Conservation (phyloP, 768 basidiomycete species). For the Epithele typhae region DNA sequence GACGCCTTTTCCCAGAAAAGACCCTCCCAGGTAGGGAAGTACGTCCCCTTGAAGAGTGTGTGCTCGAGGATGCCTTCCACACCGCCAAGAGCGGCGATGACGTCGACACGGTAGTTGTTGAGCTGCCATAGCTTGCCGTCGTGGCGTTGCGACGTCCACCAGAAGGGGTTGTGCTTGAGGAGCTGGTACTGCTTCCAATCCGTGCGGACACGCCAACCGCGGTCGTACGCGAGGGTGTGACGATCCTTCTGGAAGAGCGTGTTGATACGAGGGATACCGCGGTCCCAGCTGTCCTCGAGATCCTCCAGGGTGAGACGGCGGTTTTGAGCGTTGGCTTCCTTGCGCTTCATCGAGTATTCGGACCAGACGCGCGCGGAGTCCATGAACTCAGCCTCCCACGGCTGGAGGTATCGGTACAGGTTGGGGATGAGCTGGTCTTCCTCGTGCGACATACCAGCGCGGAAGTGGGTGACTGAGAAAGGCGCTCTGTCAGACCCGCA, state of each 20-base stretch:
- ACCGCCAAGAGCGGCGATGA: slow-evolving; percentile 96
- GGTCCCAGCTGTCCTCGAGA: slow-evolving; percentile 97
- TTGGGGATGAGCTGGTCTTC: slow-evolving; percentile 96
- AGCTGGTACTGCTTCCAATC: slow-evolving; percentile 98
- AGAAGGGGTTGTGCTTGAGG: slow-evolving; percentile 94
- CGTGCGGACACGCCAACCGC: slow-evolving; percentile 96
- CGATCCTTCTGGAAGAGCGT: slow-evolving; percentile 99
- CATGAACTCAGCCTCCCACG: slow-evolving; percentile 97
- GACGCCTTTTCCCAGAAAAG: slow-evolving; percentile 99
- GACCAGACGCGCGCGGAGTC: slow-evolving; percentile 99
- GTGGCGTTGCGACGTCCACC: slow-evolving; percentile 98
- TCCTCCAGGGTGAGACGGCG: slow-evolving; percentile 95
- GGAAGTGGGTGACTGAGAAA: slow-evolving; percentile 87
- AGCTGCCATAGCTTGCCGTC: slow-evolving; percentile 96
- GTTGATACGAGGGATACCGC: slow-evolving; percentile 97
- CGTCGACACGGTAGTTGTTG: slow-evolving; percentile 98
- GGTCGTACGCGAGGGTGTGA: slow-evolving; percentile 97
- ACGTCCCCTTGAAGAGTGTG: slow-evolving; percentile 95
- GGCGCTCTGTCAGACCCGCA: slow-evolving; percentile 1
- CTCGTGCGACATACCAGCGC: slow-evolving; percentile 96
- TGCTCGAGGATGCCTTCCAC: slow-evolving; percentile 97
- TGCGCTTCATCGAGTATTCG: slow-evolving; percentile 99
- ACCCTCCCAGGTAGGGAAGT: slow-evolving; percentile 96
- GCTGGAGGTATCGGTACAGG: slow-evolving; percentile 92
- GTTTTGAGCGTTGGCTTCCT: slow-evolving; percentile 99